A percentile compares a stretch with the other conserved stretches of the same genome.
phyloP scores from a whole-genome alignment of 805 yeast genomes.

The Diddensiella transvaalensis region DNA sequence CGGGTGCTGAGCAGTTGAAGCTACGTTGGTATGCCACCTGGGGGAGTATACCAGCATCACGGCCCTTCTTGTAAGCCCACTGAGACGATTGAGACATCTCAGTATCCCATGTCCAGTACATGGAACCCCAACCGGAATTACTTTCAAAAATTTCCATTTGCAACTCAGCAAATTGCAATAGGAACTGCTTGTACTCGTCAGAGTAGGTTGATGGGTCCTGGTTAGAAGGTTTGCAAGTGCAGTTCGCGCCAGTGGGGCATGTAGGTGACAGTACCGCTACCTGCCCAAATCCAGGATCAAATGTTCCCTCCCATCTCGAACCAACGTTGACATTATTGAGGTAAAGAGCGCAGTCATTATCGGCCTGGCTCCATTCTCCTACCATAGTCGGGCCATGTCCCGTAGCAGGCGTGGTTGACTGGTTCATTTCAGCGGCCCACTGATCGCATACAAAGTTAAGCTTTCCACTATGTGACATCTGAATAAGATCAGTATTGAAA shows the following conservation, averaged over 20 bases:
- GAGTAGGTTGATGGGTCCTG: constrained; percentile 51
- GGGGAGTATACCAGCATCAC: constrained; percentile 31
- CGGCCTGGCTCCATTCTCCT: constrained; percentile 85
- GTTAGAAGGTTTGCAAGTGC: constrained; percentile 42
- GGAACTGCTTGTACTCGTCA: constrained; percentile 47
- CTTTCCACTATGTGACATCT: constrained; percentile 31
- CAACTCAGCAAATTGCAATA: constrained; percentile 70
- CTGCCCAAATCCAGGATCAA: constrained; percentile 29
- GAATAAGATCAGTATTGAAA: constrained; percentile 39
- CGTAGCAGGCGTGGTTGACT: constrained; percentile 52
- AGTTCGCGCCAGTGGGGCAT: constrained; percentile 45
- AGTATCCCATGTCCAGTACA: constrained; percentile 88
- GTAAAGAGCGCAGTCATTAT: constrained; percentile 83
- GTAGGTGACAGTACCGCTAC: constrained; percentile 23
- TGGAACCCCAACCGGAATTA: constrained; percentile 65
- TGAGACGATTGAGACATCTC: constrained; percentile 41
- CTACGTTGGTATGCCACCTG: constrained; percentile 27
- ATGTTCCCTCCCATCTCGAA: constrained; percentile 68
- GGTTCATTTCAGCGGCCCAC: constrained; percentile 50
- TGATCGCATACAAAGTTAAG: constrained; percentile 38
- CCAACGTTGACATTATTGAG: constrained; percentile 77
- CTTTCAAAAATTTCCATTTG: constrained; percentile 74
- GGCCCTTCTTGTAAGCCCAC: constrained; percentile 34
- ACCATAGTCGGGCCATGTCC: constrained; percentile 61
- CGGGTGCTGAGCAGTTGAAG: constrained; percentile 25